Percentiles rank a stretch among this genome's conserved stretches.
phyloP scores from a whole-genome alignment of 2,329 filamentous ascomycete species.

The Epichloe gansuensis region DNA sequence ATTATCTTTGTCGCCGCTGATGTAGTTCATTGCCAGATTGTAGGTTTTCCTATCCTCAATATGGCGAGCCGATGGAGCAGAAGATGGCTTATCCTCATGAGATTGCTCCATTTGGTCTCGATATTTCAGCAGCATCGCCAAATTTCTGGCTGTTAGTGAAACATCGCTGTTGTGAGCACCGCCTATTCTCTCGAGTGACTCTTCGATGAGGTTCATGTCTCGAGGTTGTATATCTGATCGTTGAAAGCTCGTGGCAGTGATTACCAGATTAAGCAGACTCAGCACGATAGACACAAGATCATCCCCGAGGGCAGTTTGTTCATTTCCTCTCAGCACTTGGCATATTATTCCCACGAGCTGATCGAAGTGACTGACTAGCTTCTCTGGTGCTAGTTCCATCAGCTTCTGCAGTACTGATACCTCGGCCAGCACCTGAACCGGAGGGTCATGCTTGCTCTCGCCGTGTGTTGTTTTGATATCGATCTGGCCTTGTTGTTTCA shows the following conservation, averaged over 20 bases:
- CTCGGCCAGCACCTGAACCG: constrained; percentile 39
- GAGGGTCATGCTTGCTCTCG: constrained; percentile 23
- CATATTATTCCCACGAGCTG: constrained; percentile 53
- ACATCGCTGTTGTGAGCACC: constrained; percentile 25
- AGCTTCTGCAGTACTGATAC: constrained; percentile 53
- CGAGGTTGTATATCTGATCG: constrained; percentile 31
- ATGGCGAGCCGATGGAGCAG: constrained; percentile 33
- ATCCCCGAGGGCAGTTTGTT: constrained; percentile 29
- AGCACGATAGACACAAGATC: constrained; percentile 41
- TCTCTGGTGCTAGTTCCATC: constrained; percentile 50
- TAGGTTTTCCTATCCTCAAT: constrained; percentile 51
- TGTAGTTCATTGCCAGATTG: constrained; percentile 50
- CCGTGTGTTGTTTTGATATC: constrained; percentile 17
- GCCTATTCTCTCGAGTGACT: constrained; percentile 33
- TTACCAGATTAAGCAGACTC: constrained; percentile 48
- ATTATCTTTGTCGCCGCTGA: constrained; percentile 44
- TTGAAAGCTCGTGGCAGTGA: constrained; percentile 45
- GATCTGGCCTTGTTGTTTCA: constrained; percentile 13
- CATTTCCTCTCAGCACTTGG: constrained; percentile 42
- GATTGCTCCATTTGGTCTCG: constrained; percentile 39
- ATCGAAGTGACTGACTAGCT: constrained; percentile 49
- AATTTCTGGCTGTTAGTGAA: constrained; percentile 42
- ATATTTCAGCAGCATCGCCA: constrained; percentile 43
- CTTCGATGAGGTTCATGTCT: constrained; percentile 34
- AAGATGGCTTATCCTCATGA: constrained; percentile 20